Evolutionary conservation across 176 grass and related monocot genomes (phyloP), one percentile per base, ranked within the genome.

Genomic region (barley (Hordeum vulgare)): DNA sequence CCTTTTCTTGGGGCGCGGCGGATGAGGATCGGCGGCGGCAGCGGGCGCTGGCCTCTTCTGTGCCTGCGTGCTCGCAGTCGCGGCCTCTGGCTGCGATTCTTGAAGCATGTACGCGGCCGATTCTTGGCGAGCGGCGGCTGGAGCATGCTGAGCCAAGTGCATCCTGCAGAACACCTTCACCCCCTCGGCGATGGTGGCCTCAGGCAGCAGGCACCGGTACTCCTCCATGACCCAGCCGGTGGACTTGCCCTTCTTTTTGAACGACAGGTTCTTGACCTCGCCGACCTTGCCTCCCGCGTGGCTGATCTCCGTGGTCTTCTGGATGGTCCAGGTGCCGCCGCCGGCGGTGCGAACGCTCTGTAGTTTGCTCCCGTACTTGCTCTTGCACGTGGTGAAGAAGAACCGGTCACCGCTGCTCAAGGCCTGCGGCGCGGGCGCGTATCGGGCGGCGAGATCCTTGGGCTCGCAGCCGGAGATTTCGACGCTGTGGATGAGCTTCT

Each of bases 151-250:
- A 1, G 77, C 74, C 5, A 81, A 24, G 60, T 86, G 80, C 5
- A 86, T 31, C 44, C 3, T 81, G 65, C 84, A 85, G 3, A 85
- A n/a, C 5, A 85, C 83, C 11, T 7, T 29, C 62, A 59, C 35
- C 11, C 1, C 71, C 12, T 63, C 57, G 4, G 2, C 12, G 39
- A 35, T 53, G 56, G 74, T 3, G 57, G 69, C 70, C 11, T 56
- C n/a, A 1, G 35, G 35, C 64, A 8, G 8, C 2, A 54, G n/a
- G 79, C 79, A 39, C 11, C 83, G 36, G 66, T 70, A 70, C 1
- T 70, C 66, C 21, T 70, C 20, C 66, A 70, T 70, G 66, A 70
- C 64, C 83, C 83, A 85, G 53, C 68, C 51, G 1, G 65, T 47
- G 13, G 5, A 3, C 25, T 0, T 7, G 5, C 24, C 27, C 5